A percentile compares a stretch with the other conserved stretches of the same genome.
Conservation (phyloP, 176 grass and related monocot species). For the Triticum turgidum region DNA sequence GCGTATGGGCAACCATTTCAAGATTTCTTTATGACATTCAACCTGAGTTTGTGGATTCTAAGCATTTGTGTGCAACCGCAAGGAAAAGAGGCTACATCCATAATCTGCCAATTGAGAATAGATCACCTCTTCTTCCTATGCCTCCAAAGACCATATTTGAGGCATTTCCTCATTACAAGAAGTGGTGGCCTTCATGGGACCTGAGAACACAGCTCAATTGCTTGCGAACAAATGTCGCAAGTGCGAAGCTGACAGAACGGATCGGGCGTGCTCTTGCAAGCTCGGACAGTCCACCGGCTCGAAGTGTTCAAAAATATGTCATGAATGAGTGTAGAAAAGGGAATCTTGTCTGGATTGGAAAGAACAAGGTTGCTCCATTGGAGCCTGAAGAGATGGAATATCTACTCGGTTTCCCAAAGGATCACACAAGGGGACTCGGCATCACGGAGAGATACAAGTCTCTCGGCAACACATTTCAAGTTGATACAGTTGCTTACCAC, state of each 20-base stretch:
- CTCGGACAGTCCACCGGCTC: conserved; percentile 34
- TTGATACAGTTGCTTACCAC: conserved; percentile 79
- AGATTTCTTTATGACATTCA: conserved; percentile 60
- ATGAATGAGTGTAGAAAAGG: conserved; percentile 66
- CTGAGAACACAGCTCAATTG: conserved; percentile 73
- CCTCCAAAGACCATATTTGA: conserved; percentile 65
- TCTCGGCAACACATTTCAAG: conserved; percentile 85
- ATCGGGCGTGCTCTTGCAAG: conserved; percentile 35
- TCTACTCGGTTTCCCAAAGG: conserved; percentile 63
- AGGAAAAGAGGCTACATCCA: conserved; percentile 85
- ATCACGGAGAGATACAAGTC: conserved; percentile 65
- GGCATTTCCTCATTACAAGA: conserved; percentile 51
- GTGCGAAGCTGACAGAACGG: conserved; percentile 51
- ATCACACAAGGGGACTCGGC: conserved; percentile 76
- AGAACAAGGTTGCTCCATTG: conserved; percentile 66
- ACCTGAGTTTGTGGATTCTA: conserved; percentile 82
- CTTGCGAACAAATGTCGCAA: conserved; percentile 61
- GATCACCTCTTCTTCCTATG: conserved; percentile 52
- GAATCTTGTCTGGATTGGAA: conserved; percentile 82
- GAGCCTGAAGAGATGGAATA: conserved; percentile 85
- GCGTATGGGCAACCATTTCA: conserved; percentile 65
- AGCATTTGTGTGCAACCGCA: conserved; percentile 60
- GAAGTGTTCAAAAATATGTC: conserved; percentile 48
- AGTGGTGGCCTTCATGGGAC: conserved; percentile 85
- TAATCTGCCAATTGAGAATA: conserved; percentile 64